phyloP scores from a whole-genome alignment of 2,329 filamentous ascomycete species.

The Fonsecaea nubica region DNA sequence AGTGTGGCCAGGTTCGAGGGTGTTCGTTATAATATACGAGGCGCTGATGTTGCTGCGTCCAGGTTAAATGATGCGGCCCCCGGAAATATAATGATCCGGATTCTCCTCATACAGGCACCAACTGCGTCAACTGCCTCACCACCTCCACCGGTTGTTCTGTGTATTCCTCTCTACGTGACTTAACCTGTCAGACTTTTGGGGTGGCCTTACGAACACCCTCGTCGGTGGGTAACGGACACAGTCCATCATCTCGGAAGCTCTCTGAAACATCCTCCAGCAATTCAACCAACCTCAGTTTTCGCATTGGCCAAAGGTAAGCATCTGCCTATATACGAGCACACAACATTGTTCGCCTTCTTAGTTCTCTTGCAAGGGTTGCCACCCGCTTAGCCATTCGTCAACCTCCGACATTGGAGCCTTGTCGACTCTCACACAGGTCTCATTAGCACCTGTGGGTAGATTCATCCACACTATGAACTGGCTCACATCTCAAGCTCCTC shows the following conservation, averaged over 20 bases:
- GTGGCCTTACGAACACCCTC: background rate
- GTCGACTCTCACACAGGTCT: background rate
- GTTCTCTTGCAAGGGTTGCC: background rate
- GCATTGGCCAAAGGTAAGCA: background rate
- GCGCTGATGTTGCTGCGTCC: too few relatives aligned
- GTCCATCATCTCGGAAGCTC: background rate
- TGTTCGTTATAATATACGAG: too few relatives aligned
- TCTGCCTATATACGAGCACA: background rate
- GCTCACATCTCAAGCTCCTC: constrained; percentile 7
- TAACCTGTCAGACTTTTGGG: background rate
- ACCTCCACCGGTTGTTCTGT: background rate
- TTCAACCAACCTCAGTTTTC: background rate
- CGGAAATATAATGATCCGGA: constrained; percentile 3
- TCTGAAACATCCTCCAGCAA: background rate
- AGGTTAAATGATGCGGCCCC: background rate
- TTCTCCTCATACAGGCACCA: background rate
- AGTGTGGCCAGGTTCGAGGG: too few relatives aligned
- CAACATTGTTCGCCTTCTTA: background rate
- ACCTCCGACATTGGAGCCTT: background rate
- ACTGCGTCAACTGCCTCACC: background rate
- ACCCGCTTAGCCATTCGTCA: background rate
- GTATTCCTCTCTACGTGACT: background rate
- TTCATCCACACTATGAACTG: background rate
- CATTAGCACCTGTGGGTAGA: too few relatives aligned
- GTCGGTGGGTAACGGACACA: background rate